A percentile compares a stretch with the other conserved stretches of the same genome.
Evolutionary conservation across 2,329 filamentous ascomycete species (phyloP).

Genomic region (Penicillium polonicum): DNA sequence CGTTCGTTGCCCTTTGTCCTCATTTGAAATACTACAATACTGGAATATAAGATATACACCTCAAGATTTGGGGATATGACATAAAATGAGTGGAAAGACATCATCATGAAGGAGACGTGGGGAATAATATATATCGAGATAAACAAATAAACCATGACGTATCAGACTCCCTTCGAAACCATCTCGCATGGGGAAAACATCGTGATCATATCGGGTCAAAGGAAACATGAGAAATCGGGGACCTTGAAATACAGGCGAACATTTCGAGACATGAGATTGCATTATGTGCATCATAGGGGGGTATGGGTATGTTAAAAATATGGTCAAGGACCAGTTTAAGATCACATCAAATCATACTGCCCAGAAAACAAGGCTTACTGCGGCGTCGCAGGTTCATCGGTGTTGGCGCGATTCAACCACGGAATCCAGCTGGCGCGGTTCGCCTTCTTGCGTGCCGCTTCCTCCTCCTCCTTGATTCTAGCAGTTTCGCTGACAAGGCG

Average conservation of each 20-base stretch:
- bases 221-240: constrained; percentile 13
- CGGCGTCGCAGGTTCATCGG: constrained; percentile 27
- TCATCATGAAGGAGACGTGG: constrained; percentile 6
- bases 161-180: constrained; percentile 3
- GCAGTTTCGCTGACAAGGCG: constrained; percentile 64
- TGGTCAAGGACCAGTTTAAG: constrained; percentile 18
- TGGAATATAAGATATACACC: background rate
- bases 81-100: constrained; percentile 1
- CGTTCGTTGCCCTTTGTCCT: background rate
- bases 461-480: constrained; percentile 43
- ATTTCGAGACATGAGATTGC: constrained; percentile 21
- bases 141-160: background rate
- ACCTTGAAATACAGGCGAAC: constrained; percentile 9
- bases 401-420: constrained; percentile 44
- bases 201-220: constrained; percentile 13
- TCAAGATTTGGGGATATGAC: background rate
- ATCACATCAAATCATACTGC: constrained; percentile 25
- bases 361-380: constrained; percentile 5
- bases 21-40: background rate
- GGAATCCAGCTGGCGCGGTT: constrained; percentile 50
- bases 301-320: constrained; percentile 23
- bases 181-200: constrained; percentile 4
- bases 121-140: constrained; percentile 11
- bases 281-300: constrained; percentile 26
- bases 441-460: constrained; percentile 44